Base-by-base conservation (phyloP, 345 rosid species). In the Aquilaria yunnanensis region DNA sequence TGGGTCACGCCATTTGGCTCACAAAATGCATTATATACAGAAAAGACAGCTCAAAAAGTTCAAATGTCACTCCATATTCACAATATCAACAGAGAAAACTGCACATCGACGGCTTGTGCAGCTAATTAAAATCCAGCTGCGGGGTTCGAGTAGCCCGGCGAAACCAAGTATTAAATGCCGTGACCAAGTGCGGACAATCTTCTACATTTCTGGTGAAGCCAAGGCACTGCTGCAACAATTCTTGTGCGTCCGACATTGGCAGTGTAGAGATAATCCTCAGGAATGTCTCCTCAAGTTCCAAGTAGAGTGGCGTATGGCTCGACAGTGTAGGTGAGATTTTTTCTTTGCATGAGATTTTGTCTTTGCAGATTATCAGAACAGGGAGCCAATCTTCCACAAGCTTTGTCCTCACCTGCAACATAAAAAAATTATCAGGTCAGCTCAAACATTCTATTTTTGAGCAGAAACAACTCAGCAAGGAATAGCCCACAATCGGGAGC, bases 331-430 rank as follows among this genome's bases (percentile, higher is more conserved):
- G 81, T 0, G 79, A 70, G 13, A 67, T 63, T 14, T 51, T 61
- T 64, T 72, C 82, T 63, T 72, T 84, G 81, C 86, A 84, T 9
- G 69, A 75, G 29, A 68, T 70, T 23, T 59, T 67, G 70, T 75
- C 84, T 70, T 71, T 87, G 83, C 89, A 87, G 31, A 75, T 80
- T 12, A 75, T 77, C 70, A 87, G 80, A 71, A 87, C 88, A 33
- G 93, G 93, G 57, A 87, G 86, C 93, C 93, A 87, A 56, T 78
- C 80, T 66, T 74, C 78, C 33, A 86, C 84, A 61, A 86, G 83
- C 74, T 74, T 82, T 77, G 67, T 80, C 74, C 93, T 80, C 33
- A 86, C 84, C 89, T 86, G 81, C 59, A 70, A 67, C 10, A 43
- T 32, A 29, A 12, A 23, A 37, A 62, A 3, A 51, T 14, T 43